Evolutionary conservation across 495 filamentous ascomycete genomes (phyloP).

Genomic region (Hypoxylon cercidicola): DNA sequence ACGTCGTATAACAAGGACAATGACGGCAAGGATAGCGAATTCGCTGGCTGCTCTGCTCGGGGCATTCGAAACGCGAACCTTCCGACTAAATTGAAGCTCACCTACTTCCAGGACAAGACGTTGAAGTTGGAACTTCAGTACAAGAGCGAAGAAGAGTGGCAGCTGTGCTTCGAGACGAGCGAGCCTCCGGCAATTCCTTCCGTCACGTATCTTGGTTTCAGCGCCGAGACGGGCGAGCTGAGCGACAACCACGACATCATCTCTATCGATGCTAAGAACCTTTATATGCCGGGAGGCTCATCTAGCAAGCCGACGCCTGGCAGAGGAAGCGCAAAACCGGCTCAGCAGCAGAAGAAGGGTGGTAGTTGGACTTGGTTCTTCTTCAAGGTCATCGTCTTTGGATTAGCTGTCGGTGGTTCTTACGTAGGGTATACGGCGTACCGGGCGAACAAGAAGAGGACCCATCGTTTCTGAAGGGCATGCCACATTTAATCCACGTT

Average conservation of each 20-base stretch:
- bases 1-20: slow-evolving; percentile 92
- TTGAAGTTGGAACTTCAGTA: slow-evolving; percentile 93
- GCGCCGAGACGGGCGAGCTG: slow-evolving; percentile 94
- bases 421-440: slow-evolving; percentile 90
- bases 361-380: slow-evolving; percentile 95
- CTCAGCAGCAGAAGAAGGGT: slow-evolving; percentile 51
- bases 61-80: slow-evolving; percentile 82
- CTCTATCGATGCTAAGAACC: slow-evolving; percentile 84
- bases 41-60: slow-evolving; percentile 93
- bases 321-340: slow-evolving; percentile 49
- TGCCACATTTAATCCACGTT: slow-evolving; percentile 7
- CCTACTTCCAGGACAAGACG: slow-evolving; percentile 96
- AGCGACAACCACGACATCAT: slow-evolving; percentile 99
- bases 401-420: slow-evolving; percentile 71
- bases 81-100: slow-evolving; percentile 86
- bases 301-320: slow-evolving; percentile 54
- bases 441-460: slow-evolving; percentile 72
- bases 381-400: slow-evolving; percentile 82
- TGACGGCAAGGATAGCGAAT: slow-evolving; percentile 92
- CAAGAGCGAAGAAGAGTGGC: slow-evolving; percentile 89
- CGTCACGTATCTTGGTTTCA: slow-evolving; percentile 94
- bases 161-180: slow-evolving; percentile 83
- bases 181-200: slow-evolving; percentile 82
- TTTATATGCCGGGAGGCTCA: slow-evolving; percentile 72
- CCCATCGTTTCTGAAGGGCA: slow-evolving; percentile 76